Conservation (phyloP, 345 rosid species). For the Eucalyptus albens region DNA sequence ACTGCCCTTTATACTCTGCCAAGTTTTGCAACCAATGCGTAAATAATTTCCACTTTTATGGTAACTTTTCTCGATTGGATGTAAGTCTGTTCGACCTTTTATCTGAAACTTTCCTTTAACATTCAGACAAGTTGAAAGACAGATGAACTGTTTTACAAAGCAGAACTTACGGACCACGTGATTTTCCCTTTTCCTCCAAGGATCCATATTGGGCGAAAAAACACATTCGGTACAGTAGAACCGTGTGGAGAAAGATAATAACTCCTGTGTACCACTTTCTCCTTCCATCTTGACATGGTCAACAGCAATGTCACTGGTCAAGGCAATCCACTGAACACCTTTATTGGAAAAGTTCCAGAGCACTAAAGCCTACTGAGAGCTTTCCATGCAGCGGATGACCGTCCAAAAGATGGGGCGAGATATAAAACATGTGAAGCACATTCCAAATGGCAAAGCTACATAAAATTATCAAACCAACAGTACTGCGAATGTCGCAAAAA, state of each 20-base stretch:
- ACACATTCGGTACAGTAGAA: no score
- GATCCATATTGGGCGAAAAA: not conserved
- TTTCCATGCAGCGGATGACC: not conserved
- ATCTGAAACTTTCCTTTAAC: not conserved
- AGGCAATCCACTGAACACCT: not conserved
- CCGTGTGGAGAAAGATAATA: not conserved
- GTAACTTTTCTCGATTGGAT: not conserved
- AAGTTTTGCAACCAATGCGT: not conserved
- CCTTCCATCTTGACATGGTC: not conserved
- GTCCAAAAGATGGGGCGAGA: not conserved
- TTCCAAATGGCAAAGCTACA: not conserved
- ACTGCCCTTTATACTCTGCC: not conserved
- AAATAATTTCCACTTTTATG: not conserved
- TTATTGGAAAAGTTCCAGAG: not conserved
- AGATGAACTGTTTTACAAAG: not conserved
- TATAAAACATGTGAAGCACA: not conserved
- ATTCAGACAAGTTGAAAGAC: not conserved
- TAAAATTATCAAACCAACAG: not conserved
- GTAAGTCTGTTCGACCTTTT: not conserved
- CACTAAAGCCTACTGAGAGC: not conserved
- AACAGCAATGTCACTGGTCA: not conserved
- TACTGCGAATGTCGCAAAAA: not conserved
- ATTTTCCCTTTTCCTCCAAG: no score
- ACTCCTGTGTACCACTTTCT: not conserved
- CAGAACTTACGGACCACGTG: no score